phyloP scores from a whole-genome alignment of 305 asterid species.

The Fraxinus floribunda region DNA sequence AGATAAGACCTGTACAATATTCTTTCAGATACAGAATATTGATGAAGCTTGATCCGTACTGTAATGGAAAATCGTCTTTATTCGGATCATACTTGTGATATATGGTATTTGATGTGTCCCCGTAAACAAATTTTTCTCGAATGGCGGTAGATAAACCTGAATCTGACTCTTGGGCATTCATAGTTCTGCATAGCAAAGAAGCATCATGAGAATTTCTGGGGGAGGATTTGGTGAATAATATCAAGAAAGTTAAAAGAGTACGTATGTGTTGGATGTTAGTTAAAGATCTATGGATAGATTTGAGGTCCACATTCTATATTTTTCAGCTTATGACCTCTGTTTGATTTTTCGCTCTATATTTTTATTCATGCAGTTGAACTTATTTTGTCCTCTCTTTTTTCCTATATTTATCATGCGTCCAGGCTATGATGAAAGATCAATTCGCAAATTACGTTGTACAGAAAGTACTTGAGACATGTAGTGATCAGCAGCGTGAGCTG shows the following conservation, averaged over 20 bases:
- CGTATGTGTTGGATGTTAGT: neutral
- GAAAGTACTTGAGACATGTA: conserved; percentile 67
- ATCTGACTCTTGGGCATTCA: neutral
- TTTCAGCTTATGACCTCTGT: neutral
- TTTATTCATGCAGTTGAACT: conserved; percentile 2
- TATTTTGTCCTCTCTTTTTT: neutral
- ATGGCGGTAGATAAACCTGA: neutral
- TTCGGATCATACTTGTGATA: neutral
- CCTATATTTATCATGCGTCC: conserved; percentile 19
- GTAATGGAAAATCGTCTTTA: neutral
- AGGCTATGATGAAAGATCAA: conserved; percentile 79
- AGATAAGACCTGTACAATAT: neutral
- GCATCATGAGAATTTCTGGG: neutral
- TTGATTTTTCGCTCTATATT: neutral
- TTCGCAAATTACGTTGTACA: conserved; percentile 68
- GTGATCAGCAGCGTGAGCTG: conserved; percentile 63
- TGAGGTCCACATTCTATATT: neutral
- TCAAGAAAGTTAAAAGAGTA: neutral
- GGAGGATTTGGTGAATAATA: neutral
- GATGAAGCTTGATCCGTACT: neutral
- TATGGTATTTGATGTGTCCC: neutral
- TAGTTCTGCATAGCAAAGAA: neutral
- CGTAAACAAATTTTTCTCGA: neutral
- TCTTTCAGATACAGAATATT: neutral
- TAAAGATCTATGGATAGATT: neutral